Evolutionary conservation across 495 filamentous ascomycete species (phyloP), one percentile per base, ranked within the genome.

Genomic region (Thozetella sp.): DNA sequence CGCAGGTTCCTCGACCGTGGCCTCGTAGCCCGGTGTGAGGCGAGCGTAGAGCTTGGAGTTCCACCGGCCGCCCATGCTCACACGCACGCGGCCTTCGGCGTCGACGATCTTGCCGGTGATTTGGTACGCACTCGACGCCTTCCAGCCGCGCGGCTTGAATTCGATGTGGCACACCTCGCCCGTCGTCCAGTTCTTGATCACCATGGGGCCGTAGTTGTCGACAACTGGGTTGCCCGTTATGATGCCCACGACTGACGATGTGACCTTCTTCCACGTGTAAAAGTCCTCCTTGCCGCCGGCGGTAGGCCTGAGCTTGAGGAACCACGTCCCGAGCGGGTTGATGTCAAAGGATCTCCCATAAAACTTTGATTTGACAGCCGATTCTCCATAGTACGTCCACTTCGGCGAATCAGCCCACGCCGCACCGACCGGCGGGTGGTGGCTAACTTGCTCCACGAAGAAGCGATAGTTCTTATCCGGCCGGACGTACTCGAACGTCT

Each of bases 241-340:
- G 71, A 99, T 99, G 58, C 95, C 95, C 25, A 98, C 86, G 2
- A 99, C 95, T n/a, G 93, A 95, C 15, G 93, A 96, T 2, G 92
- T 98, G 43, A 97, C 93, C 72, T 99, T 99, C 78, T 97, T 98
- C 95, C 95, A 99, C 1, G 93, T 97, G 74, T 96, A 98, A 3
- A 97, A 79, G 63, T 99, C 95, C 66, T 96, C 92, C 51, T 80
- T 78, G 3, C 86, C 87, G 2, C 91, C 92, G 17, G 86, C 83
- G 3, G 84, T 81, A 6, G 93, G 91, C 1, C 94, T 90, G 27
- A 99, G 80, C 65, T 85, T 90, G 60, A 98, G 79, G 76, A 99
- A 99, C 95, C 95, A 99, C 6, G 95, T 99, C 25, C 95, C 95
- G 4, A 99, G 83, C 17, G 91, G 92, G 70, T 97, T 96, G 73